phyloP scores from a whole-genome alignment of 2,329 filamentous ascomycete genomes.

The Delphinella strobiligena region DNA sequence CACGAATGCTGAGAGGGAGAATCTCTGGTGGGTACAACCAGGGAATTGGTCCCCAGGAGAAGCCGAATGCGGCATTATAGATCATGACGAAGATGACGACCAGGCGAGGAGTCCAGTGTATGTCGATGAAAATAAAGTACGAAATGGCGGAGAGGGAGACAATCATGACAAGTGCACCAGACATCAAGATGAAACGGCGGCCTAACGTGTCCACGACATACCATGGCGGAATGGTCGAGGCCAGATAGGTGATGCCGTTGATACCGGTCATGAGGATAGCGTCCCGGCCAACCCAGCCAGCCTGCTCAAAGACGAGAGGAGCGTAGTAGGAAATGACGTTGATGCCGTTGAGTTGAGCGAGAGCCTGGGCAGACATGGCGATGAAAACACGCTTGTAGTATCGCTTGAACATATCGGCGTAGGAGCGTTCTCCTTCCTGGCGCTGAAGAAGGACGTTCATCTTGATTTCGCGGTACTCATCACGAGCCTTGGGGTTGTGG shows the following conservation, averaged over 20 bases:
- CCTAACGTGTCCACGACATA: conserved; percentile 92
- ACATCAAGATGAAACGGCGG: conserved; percentile 76
- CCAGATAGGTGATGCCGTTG: conserved; percentile 81
- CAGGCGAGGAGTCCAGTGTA: conserved; percentile 63
- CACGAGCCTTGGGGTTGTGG: conserved; percentile 79
- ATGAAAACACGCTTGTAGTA: conserved; percentile 92
- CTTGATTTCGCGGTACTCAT: conserved; percentile 98
- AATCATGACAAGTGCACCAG: conserved; percentile 80
- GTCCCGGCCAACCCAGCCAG: conserved; percentile 83
- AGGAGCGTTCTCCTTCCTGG: conserved; percentile 87
- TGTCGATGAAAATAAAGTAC: conserved; percentile 87
- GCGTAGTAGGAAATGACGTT: conserved; percentile 99
- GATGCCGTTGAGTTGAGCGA: conserved; percentile 96
- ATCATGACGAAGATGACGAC: conserved; percentile 96
- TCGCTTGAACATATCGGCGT: conserved; percentile 85
- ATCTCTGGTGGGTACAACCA: conserved; percentile 99
- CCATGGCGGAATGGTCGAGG: conserved; percentile 92
- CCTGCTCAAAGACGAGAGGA: conserved; percentile 89
- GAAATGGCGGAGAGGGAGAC: conserved; percentile 80
- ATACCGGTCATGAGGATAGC: conserved; percentile 96
- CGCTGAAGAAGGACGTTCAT: conserved; percentile 90
- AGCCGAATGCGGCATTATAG: conserved; percentile 95
- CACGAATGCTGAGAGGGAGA: conserved; percentile 86
- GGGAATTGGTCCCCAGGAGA: conserved; percentile 94
- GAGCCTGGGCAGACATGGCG: conserved; percentile 92